phyloP scores from a whole-genome alignment of 192 early-diverging fungal species.

The Pecoramyces ruminantium region DNA sequence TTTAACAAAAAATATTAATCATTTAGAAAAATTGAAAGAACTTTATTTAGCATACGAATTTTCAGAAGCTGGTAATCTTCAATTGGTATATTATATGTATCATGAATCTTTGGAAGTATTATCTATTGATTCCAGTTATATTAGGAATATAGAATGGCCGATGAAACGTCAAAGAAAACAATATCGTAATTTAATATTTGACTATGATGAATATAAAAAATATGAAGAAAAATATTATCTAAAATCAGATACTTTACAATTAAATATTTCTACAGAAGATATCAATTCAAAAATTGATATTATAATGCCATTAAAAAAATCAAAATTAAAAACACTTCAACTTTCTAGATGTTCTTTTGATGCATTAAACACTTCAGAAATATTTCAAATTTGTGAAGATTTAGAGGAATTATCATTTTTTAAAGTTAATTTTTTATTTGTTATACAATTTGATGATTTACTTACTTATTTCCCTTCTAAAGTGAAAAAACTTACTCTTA shows the following conservation, averaged over 20 bases:
- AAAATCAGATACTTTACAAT: background rate
- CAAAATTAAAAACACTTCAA: background rate
- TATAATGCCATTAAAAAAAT: background rate
- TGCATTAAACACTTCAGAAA: background rate
- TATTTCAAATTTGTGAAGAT: background rate
- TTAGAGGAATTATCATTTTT: background rate
- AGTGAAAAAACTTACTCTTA: background rate
- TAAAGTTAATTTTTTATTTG: background rate
- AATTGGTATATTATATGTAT: background rate
- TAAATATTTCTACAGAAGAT: background rate
- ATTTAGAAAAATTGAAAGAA: background rate
- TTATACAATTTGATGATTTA: background rate
- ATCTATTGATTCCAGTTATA: background rate
- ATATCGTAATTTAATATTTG: background rate
- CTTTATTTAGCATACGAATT: background rate
- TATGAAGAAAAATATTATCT: background rate
- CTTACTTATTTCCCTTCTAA: background rate
- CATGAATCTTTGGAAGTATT: background rate
- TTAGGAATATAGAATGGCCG: background rate
- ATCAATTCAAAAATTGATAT: background rate
- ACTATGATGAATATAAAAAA: background rate
- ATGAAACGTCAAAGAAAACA: background rate
- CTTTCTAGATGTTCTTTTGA: background rate
- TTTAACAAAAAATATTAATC: background rate
- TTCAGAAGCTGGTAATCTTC: background rate